Conservation (phyloP, 306 rosid species). For the Cicer chorassanicum region DNA sequence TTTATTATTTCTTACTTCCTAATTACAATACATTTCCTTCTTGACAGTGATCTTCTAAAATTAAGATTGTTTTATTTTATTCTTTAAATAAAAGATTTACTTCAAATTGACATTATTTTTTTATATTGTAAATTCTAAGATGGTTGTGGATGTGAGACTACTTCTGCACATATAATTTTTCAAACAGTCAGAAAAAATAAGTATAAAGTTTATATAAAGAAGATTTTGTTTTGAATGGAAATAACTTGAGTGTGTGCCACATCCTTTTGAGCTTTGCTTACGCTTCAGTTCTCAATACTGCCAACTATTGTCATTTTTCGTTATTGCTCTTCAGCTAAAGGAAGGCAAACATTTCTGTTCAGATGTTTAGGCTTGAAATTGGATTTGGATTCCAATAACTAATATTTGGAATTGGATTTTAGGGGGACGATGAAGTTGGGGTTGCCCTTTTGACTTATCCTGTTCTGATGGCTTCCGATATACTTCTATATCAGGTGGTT, state of each 20-base stretch:
- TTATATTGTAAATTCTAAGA: neutral
- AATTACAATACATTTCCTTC: conserved; percentile 26
- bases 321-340: conserved; percentile 18
- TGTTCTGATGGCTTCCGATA: conserved; percentile 98
- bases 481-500: conserved; percentile 91
- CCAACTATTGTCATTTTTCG: conserved; percentile 1
- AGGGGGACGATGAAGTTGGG: conserved; percentile 98
- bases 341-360: conserved; percentile 21
- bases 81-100: conserved; percentile 18
- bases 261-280: conserved; percentile 10
- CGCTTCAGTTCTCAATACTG: conserved; percentile 18
- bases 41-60: conserved; percentile 1
- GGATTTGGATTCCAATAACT: too few relatives aligned
- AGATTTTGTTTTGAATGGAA: neutral
- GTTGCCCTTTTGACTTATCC: conserved; percentile 97
- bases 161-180: conserved; percentile 1
- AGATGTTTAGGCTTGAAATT: conserved; percentile 16
- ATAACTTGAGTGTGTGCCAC: conserved; percentile 11
- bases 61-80: conserved; percentile 17
- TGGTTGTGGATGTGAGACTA: conserved; percentile 1
- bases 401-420: conserved; percentile 48
- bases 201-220: neutral
- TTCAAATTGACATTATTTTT: conserved; percentile 17
- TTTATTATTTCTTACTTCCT: neutral
- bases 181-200: conserved; percentile 4